Evolutionary conservation across 179 eudicot species (phyloP).

Genomic region (Beta macrorhiza): DNA sequence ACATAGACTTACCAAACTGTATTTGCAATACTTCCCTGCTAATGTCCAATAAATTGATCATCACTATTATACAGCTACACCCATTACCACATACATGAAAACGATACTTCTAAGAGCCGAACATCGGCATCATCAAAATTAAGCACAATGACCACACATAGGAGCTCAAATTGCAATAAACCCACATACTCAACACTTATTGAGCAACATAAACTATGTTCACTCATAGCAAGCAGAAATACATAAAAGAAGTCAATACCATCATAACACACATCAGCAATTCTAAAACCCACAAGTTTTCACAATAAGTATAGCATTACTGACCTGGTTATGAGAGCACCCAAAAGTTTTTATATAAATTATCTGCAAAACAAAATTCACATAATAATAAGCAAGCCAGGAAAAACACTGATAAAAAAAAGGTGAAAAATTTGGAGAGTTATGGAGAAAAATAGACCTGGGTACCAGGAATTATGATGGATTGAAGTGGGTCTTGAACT

Average conservation of each 20-base stretch:
- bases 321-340: conserved; percentile 94
- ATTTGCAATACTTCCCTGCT: not conserved
- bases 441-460: conserved; percentile 47
- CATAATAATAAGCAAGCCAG: not conserved
- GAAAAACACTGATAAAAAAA: not conserved
- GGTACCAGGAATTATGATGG: conserved; percentile 87
- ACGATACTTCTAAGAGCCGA: not conserved
- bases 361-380: conserved; percentile 44
- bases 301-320: not conserved
- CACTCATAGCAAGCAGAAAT: not conserved
- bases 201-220: not conserved
- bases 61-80: not conserved
- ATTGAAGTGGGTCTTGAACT: conserved; percentile 45
- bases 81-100: not conserved
- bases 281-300: not conserved
- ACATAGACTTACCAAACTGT: not conserved
- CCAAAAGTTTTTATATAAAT: conserved; percentile 91
- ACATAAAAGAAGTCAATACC: not conserved
- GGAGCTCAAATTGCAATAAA: not conserved
- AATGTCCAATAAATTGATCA: conserved; percentile 3
- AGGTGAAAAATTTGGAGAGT: not conserved
- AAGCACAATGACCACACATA: not conserved
- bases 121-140: no score
- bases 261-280: not conserved
- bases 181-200: not conserved